phyloP scores from a whole-genome alignment of 495 filamentous ascomycete genomes.

The Aspergillus affinis region DNA sequence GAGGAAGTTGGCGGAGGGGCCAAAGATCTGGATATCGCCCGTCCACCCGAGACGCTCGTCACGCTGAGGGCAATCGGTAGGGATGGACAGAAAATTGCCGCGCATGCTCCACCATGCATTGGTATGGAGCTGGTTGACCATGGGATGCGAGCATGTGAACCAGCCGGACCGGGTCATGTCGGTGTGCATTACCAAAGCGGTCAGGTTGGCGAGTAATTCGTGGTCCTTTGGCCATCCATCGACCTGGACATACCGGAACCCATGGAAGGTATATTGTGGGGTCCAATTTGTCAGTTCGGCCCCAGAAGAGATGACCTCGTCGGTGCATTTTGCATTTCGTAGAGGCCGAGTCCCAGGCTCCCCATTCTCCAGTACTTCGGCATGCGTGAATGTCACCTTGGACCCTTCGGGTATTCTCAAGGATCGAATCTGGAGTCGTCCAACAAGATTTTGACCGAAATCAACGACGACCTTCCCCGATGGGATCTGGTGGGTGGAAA shows the following conservation, averaged over 20 bases:
- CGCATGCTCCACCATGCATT: conserved; percentile 56
- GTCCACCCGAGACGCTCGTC: conserved; percentile 61
- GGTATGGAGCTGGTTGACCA: conserved; percentile 49
- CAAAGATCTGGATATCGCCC: conserved; percentile 54
- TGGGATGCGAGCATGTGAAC: conserved; percentile 46
- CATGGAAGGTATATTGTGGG: conserved; percentile 54
- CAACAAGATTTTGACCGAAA: conserved; percentile 59
- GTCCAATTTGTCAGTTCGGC: conserved; percentile 22
- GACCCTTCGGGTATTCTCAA: conserved; percentile 32
- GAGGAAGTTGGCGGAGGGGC: conserved; percentile 50
- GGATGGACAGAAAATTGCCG: conserved; percentile 54
- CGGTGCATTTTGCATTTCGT: conserved; percentile 43
- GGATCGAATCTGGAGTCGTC: conserved; percentile 39
- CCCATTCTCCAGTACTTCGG: conserved; percentile 53
- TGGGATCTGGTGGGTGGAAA: conserved; percentile 42
- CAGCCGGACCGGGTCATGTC: conserved; percentile 48
- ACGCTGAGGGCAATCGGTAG: conserved; percentile 56
- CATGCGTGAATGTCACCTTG: conserved; percentile 38
- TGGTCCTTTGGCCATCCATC: conserved; percentile 32
- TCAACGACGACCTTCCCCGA: conserved; percentile 50
- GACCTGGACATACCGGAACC: conserved; percentile 55
- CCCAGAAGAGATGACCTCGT: conserved; percentile 36
- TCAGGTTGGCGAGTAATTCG: conserved; percentile 29
- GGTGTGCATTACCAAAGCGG: conserved; percentile 51
- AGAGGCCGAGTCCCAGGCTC: conserved; percentile 52